A percentile compares a stretch with the other conserved stretches of the same genome.
Evolutionary conservation across 805 yeast species (phyloP).

Genomic region (Ogataea henricii): DNA sequence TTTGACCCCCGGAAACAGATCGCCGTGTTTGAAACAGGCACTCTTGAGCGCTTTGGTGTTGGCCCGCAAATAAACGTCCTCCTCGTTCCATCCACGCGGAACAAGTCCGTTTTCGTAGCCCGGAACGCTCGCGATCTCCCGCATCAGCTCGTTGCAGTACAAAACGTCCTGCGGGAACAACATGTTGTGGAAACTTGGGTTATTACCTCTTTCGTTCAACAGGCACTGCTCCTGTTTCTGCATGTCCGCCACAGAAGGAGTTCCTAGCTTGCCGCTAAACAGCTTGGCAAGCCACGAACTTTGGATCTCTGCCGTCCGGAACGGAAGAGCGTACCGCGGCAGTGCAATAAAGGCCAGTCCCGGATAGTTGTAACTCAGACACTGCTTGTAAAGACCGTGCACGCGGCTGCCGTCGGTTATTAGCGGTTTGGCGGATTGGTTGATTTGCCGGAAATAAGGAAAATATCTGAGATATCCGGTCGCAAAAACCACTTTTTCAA

Average conservation of each 20-base stretch:
- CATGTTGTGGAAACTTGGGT: constrained; percentile 49
- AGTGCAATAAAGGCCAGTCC: constrained; percentile 64
- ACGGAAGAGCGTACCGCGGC: constrained; percentile 63
- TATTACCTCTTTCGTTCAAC: constrained; percentile 43
- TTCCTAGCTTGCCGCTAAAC: constrained; percentile 52
- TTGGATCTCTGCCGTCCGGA: constrained; percentile 62
- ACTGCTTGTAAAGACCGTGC: constrained; percentile 59
- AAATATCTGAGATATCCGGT: constrained; percentile 69
- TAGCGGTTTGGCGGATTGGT: constrained; percentile 32
- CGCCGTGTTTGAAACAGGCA: constrained; percentile 42
- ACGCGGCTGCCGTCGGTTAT: constrained; percentile 51
- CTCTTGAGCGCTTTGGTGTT: constrained; percentile 47
- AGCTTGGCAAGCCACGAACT: constrained; percentile 66
- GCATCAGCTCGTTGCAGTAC: constrained; percentile 46
- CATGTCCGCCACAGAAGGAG: constrained; percentile 55
- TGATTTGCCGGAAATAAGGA: constrained; percentile 51
- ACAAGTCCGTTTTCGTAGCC: constrained; percentile 43
- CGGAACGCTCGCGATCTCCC: constrained; percentile 28
- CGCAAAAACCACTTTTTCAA: constrained; percentile 63
- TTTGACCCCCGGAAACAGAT: constrained; percentile 38
- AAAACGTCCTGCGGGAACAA: constrained; percentile 57
- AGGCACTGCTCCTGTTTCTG: constrained; percentile 41
- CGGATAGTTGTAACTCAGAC: constrained; percentile 59
- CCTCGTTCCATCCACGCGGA: constrained; percentile 56
- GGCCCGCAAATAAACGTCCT: constrained; percentile 44